Percentiles rank a stretch among this genome's conserved stretches.
Conservation (phyloP, 192 early-diverging fungal species). For the Phlyctochytrium planicorne region DNA sequence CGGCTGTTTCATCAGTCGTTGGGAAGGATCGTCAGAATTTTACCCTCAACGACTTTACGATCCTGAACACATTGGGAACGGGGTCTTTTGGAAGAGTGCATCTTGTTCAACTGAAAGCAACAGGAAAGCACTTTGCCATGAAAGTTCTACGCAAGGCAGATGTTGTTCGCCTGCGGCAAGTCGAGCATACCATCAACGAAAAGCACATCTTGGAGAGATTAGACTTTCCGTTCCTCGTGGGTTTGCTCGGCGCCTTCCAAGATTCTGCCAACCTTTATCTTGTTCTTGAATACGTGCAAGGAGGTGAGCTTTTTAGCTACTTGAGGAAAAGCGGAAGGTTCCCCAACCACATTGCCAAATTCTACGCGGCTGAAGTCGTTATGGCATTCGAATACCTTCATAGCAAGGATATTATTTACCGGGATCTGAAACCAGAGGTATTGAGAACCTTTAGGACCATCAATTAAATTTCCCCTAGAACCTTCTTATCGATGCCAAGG, state of each 20-base stretch:
- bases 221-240: conserved; percentile 83
- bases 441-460: neutral
- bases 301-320: conserved; percentile 89
- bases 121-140: conserved; percentile 80
- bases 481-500: conserved; percentile 67
- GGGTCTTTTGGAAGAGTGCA: conserved; percentile 95
- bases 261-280: conserved; percentile 85
- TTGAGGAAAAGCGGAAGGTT: conserved; percentile 72
- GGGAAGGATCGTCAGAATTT: conserved; percentile 6
- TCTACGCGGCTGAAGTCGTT: conserved; percentile 81
- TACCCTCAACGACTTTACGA: conserved; percentile 15
- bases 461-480: conserved; percentile 49
- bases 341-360: conserved; percentile 72
- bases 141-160: conserved; percentile 87
- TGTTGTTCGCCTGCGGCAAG: conserved; percentile 85
- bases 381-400: conserved; percentile 83
- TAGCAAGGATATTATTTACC: conserved; percentile 72
- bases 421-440: conserved; percentile 81
- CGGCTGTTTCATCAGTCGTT: neutral
- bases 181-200: conserved; percentile 95
- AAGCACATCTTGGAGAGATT: conserved; percentile 81
- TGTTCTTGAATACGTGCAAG: conserved; percentile 90
- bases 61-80: conserved; percentile 58
- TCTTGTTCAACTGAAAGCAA: conserved; percentile 71
- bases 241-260: conserved; percentile 81